Percentiles rank a stretch among this genome's conserved stretches.
These are phyloP conservation scores for Tuber melanosporum DNA, from an alignment of 495 filamentous ascomycete genomes.

Conservation along the genomic window DNA sequence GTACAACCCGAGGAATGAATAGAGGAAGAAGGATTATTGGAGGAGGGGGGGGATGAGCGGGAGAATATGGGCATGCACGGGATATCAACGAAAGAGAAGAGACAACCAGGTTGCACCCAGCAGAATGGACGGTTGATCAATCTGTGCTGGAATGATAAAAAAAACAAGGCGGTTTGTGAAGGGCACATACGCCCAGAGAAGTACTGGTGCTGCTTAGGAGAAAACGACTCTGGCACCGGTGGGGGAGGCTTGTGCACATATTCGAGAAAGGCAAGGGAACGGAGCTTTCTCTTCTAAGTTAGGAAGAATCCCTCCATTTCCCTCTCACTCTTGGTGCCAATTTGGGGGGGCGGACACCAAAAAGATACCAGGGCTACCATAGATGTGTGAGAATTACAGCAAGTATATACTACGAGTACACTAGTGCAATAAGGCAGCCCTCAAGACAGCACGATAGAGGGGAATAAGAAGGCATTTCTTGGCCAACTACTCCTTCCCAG, in stretches of 20 bases:
- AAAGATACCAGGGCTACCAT: neutral
- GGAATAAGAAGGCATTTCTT: neutral
- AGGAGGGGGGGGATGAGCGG: slow-evolving; percentile 26
- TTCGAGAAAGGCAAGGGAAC: slow-evolving; percentile 39
- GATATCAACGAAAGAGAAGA: slow-evolving; percentile 26
- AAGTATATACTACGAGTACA: neutral
- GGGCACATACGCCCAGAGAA: slow-evolving; percentile 20
- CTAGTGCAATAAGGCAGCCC: neutral
- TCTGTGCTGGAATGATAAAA: slow-evolving; percentile 23
- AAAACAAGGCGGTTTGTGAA: slow-evolving; percentile 24
- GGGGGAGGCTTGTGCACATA: slow-evolving; percentile 34
- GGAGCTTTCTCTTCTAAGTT: neutral
- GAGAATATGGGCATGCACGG: slow-evolving; percentile 36
- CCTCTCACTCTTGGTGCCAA: neutral
- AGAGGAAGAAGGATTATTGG: slow-evolving; percentile 9
- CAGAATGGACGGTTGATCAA: slow-evolving; percentile 16
- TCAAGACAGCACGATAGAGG: neutral
- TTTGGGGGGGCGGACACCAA: neutral
- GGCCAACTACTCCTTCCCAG: neutral
- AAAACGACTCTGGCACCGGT: neutral
- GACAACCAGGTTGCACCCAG: slow-evolving; percentile 12
- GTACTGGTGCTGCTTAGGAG: neutral
- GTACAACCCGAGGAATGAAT: slow-evolving; percentile 28
- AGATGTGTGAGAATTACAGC: neutral
- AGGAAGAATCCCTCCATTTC: neutral